phyloP scores from a whole-genome alignment of 2,329 filamentous ascomycete species.

The Fusarium beomiforme region DNA sequence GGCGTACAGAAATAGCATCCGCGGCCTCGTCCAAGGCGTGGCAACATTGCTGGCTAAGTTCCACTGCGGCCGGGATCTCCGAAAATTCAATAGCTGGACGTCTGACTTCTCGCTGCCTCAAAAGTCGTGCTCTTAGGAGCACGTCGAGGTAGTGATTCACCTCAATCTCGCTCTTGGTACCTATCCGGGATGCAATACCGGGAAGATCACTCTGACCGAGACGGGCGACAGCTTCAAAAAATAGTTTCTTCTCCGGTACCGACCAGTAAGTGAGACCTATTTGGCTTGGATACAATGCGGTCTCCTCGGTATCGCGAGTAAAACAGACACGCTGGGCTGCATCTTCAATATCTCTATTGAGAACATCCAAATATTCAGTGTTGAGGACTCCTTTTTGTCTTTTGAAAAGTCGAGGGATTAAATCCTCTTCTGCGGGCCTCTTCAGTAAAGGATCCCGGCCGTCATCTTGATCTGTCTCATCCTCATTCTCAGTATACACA shows the following conservation, averaged over 20 bases:
- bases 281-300: constrained; percentile 58
- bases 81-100: constrained; percentile 53
- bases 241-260: constrained; percentile 71
- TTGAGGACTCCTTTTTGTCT: constrained; percentile 57
- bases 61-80: constrained; percentile 76
- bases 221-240: constrained; percentile 73
- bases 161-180: constrained; percentile 79
- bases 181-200: constrained; percentile 70
- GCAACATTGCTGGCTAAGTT: constrained; percentile 75
- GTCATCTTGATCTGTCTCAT: constrained; percentile 9
- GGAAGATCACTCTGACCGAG: constrained; percentile 71
- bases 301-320: constrained; percentile 40
- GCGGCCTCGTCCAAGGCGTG: constrained; percentile 73
- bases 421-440: constrained; percentile 39
- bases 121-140: constrained; percentile 62
- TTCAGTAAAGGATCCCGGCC: constrained; percentile 44
- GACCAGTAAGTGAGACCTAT: constrained; percentile 79
- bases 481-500: constrained; percentile 24
- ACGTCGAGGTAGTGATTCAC: constrained; percentile 74
- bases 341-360: constrained; percentile 69
- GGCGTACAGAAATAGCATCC: constrained; percentile 70
- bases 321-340: constrained; percentile 53
- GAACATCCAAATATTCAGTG: constrained; percentile 58
- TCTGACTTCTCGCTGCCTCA: constrained; percentile 50
- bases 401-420: constrained; percentile 53